Evolutionary conservation across 441 rosid genomes (phyloP), one percentile per base, ranked within the genome.

Genomic region (Gossypium gossypioides): DNA sequence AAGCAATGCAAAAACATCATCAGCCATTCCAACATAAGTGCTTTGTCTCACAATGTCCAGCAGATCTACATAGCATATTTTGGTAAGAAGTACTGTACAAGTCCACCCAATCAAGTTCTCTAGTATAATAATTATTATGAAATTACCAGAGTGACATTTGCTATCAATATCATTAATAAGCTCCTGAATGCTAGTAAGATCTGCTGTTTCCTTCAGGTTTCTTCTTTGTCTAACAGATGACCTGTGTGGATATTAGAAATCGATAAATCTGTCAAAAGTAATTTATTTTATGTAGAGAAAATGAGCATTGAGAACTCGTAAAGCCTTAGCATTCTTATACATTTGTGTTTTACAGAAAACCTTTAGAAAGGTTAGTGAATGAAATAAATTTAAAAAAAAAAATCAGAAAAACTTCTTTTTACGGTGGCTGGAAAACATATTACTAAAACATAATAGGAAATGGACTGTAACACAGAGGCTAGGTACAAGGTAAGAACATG

Each of bases 21-120:
- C 96, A 51, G 93, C 96, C 99, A 94, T 92, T 77, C 99, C 99
- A 81, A 94, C 84, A 83, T 86, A 94, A 6, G 96, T 88, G 86
- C 97, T 87, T n/a, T 88, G 84, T 63, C 86, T 84, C 24, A 90
- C 83, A 69, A 86, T 82, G 59, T 92, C 97, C 84, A 90, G 84
- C 76, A 94, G 78, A 79, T 89, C 98, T 94, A 74, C 73, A 74
- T 42, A 74, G 37, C 56, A 78, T 51, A 73, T 44, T 22, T 74
- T 62, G 78, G 37, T 22, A 42, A 57, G 72, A 69, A 73, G 18
- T 48, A 24, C 66, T 15, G 18, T 19, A 22, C 24, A 64, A 27
- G 63, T 74, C 50, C 32, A 61, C 56, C 52, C 52, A 44, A 52
- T 27, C 24, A 54, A 57, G 56, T 24, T 59, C 46, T 34, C 72